These are phyloP conservation scores for Aphanomyces astaci DNA, from an alignment of 352 stramenopile species.

Conservation along the genomic window DNA sequence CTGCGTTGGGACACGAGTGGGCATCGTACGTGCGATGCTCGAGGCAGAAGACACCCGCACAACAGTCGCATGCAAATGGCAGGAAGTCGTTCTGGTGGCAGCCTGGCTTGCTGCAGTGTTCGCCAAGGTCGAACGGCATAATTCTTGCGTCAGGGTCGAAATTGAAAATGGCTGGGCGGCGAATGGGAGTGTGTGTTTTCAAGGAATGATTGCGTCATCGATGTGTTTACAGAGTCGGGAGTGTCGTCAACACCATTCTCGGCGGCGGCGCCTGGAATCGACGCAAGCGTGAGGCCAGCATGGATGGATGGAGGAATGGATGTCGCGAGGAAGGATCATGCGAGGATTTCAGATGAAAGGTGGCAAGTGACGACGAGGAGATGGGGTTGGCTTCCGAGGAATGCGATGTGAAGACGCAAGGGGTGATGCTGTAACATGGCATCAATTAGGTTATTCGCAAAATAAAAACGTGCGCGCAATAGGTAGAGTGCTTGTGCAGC, in stretches of 20 bases:
- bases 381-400: too few relatives aligned
- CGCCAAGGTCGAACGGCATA: slow-evolving; percentile 55
- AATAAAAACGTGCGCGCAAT: background rate
- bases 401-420: too few relatives aligned
- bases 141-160: background rate
- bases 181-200: background rate
- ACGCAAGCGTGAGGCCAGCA: too few relatives aligned
- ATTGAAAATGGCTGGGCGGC: background rate
- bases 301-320: too few relatives aligned
- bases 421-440: too few relatives aligned
- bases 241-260: background rate
- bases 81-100: slow-evolving; percentile 80
- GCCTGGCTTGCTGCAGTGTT: slow-evolving; percentile 52
- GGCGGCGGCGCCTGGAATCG: background rate
- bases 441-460: background rate
- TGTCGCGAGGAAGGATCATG: too few relatives aligned
- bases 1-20: slow-evolving; percentile 57
- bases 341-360: too few relatives aligned
- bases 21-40: slow-evolving; percentile 69
- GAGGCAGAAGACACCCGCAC: slow-evolving; percentile 71
- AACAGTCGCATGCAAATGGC: slow-evolving; percentile 82
- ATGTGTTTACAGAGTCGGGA: background rate
- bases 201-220: background rate
- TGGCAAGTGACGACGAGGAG: too few relatives aligned
- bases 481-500: background rate